Evolutionary conservation across 1,284 basidiomycete genomes (phyloP), one percentile per base, ranked within the genome.

Genomic region (Heterobasidion annosum): DNA sequence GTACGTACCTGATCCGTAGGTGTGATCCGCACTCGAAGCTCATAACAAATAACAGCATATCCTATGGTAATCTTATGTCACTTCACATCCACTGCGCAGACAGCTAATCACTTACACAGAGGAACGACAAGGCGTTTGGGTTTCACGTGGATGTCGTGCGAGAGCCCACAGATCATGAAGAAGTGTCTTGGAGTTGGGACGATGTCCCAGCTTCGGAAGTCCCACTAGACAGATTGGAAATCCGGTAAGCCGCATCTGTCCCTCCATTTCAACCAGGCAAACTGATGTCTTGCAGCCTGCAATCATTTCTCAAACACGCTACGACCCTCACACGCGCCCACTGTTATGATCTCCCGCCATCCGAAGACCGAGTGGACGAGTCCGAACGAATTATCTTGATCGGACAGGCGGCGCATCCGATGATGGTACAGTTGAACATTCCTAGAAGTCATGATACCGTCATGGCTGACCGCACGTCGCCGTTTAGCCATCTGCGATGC

Each of bases 321-420:
- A 10, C 37, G n/a, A 40, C 37, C 12, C 37, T 40, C 12, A 40
- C 37, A 12, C 10, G 37, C 65, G 0, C 75, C 75, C 57, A 69
- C 67, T 55, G 72, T 76, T 47, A 70, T 72, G 53, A 51, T 69
- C 66, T 1, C 33, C 34, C 48, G 8, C 18, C 16, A 18, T 13
- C 34, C 1, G 8, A 16, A n/a, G 18, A 34, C 15, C 35, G 35
- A 9, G 33, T 50, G 25, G 15, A 37, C 33, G 46, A 57, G 3
- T 52, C 58, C 2, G 52, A 35, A 51, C n/a, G 35, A 32, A 50
- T 75, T 46, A 65, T 66, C 32, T 67, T 76, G n/a, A 64, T 75
- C 15, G 74, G 74, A n/a, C 73, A 76, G 50, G 58, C 73, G 0
- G 75, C 73, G 58, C 82, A 84, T 60, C 81, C 84, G 0, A 85